phyloP scores from a whole-genome alignment of 495 filamentous ascomycete genomes.

The Lepidopterella palustris region DNA sequence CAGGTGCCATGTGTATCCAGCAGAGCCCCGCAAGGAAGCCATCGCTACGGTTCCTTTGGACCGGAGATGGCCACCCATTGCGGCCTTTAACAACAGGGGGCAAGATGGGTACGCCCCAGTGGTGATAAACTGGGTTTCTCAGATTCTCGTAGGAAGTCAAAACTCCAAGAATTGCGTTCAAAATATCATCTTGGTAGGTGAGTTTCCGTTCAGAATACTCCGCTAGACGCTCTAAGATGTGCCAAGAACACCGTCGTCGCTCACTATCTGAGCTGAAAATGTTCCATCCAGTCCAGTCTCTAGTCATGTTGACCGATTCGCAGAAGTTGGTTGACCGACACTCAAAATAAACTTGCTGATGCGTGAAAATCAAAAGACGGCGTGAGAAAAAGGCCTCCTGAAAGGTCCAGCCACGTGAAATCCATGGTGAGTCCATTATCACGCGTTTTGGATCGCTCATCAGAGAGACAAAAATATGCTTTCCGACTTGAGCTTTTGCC shows the following conservation, averaged over 20 bases:
- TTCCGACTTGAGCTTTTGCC: background rate
- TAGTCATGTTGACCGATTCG: background rate
- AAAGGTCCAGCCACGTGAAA: constrained; percentile 8
- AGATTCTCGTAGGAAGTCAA: background rate
- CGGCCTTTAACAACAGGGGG: too few relatives aligned
- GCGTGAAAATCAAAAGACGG: constrained; percentile 2
- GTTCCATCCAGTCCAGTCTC: background rate
- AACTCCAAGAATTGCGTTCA: background rate
- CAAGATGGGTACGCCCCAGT: background rate
- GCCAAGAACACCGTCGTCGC: background rate
- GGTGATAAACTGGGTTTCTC: background rate
- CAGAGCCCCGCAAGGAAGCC: background rate
- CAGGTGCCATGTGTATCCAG: background rate
- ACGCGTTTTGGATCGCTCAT: background rate
- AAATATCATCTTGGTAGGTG: background rate
- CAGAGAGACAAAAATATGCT: background rate
- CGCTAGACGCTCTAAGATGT: background rate
- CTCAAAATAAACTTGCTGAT: constrained; percentile 6
- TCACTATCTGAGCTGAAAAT: background rate
- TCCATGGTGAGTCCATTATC: background rate
- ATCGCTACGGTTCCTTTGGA: background rate
- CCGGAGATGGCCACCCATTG: too few relatives aligned
- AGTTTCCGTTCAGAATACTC: background rate
- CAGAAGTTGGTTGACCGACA: background rate
- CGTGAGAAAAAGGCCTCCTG: constrained; percentile 7